phyloP scores from a whole-genome alignment of 176 grass and related monocot species.

The sorghum (Sorghum bicolor) region Sorghum_bicolor_NCBIv3 NC_012876.2:61282001-61282500 shows the following conservation, averaged over 20 bases:
- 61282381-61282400: neutral
- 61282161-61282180: too few relatives aligned
- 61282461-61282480: too few relatives aligned
- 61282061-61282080: too few relatives aligned
- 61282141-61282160: too few relatives aligned
- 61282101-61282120: too few relatives aligned
- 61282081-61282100: too few relatives aligned
- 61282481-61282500: slow-evolving; percentile 38
- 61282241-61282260: neutral
- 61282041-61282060: too few relatives aligned
- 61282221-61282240: neutral
- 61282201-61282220: too few relatives aligned
- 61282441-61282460: neutral
- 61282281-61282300: neutral
- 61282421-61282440: neutral
- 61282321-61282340: neutral
- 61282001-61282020: too few relatives aligned
- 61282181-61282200: neutral
- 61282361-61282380: neutral
- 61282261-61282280: neutral
- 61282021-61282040: too few relatives aligned
- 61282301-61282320: neutral
- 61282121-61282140: too few relatives aligned
- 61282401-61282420: neutral
- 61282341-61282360: neutral